Conservation (phyloP, 352 stramenopile genomes). For the Pythium phragmitis region DNA sequence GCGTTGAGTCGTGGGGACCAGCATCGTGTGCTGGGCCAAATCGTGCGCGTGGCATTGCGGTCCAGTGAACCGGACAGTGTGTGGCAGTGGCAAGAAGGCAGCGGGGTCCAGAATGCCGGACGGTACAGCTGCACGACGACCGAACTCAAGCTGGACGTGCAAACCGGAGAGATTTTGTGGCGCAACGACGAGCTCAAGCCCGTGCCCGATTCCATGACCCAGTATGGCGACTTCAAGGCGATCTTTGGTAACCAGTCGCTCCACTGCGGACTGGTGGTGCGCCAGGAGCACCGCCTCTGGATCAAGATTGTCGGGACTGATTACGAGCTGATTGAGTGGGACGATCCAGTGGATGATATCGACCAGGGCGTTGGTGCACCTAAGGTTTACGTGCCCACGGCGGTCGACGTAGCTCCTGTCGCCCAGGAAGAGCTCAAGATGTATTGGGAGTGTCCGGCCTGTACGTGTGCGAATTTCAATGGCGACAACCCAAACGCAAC, state of each 20-base stretch:
- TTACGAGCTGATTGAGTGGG: conserved; percentile 88
- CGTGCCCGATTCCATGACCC: conserved; percentile 90
- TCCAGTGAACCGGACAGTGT: conserved; percentile 49
- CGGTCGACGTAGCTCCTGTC: conserved; percentile 14
- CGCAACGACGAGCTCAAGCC: conserved; percentile 90
- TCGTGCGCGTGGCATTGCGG: conserved; percentile 75
- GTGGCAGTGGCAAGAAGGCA: conserved; percentile 71
- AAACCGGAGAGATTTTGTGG: conserved; percentile 89
- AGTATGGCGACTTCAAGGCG: conserved; percentile 83
- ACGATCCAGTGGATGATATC: conserved; percentile 69
- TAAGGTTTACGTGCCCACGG: conserved; percentile 36
- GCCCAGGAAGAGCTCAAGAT: conserved; percentile 70
- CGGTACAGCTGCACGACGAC: conserved; percentile 72
- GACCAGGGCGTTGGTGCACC: conserved; percentile 82
- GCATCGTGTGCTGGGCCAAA: conserved; percentile 43
- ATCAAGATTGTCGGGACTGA: conserved; percentile 88
- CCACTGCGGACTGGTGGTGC: conserved; percentile 84
- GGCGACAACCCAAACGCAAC: conserved; percentile 73
- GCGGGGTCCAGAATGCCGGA: conserved; percentile 47
- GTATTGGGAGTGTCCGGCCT: conserved; percentile 87
- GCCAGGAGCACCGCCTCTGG: conserved; percentile 85
- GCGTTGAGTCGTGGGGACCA: conserved; percentile 19
- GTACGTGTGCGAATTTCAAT: conserved; percentile 87
- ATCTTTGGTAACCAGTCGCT: conserved; percentile 85
- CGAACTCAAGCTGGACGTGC: conserved; percentile 83